These are phyloP conservation scores for Blastobotrys indianensis DNA, from an alignment of 1,139 yeast genomes.

Conservation along the genomic window DNA sequence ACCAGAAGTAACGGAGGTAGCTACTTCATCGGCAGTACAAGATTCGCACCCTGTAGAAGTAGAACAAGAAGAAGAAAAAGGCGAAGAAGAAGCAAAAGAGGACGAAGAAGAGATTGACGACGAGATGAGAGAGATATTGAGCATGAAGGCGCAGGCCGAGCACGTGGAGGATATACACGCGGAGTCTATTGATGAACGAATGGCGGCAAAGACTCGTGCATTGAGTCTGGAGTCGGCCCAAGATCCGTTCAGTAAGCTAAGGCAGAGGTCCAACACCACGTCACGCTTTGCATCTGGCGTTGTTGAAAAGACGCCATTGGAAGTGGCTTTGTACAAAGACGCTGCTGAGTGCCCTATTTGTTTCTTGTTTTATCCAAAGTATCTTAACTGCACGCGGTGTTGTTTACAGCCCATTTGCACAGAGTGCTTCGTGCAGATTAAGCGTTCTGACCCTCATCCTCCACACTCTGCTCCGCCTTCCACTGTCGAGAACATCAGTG, in stretches of 20 bases:
- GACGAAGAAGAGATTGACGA: slow-evolving; percentile 6
- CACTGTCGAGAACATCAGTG: slow-evolving; percentile 18
- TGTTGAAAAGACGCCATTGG: slow-evolving; percentile 20
- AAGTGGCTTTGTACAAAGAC: slow-evolving; percentile 51
- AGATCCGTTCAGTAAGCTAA: not conserved
- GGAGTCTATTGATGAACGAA: too few relatives aligned
- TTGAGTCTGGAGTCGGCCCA: too few relatives aligned
- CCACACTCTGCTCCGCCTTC: slow-evolving; percentile 92
- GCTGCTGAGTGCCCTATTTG: slow-evolving; percentile 92
- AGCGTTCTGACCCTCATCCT: slow-evolving; percentile 89
- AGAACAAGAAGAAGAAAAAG: not conserved
- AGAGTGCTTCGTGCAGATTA: slow-evolving; percentile 95
- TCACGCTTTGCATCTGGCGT: slow-evolving; percentile 14
- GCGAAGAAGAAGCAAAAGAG: not conserved
- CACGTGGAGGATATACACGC: slow-evolving; percentile 13
- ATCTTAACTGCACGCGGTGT: slow-evolving; percentile 78
- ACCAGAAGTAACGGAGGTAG: too few relatives aligned
- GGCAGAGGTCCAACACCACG: slow-evolving; percentile 16
- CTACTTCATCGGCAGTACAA: too few relatives aligned
- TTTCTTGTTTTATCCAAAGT: slow-evolving; percentile 75
- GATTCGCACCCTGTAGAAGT: not conserved
- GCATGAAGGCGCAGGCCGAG: slow-evolving; percentile 15
- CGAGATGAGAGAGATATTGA: slow-evolving; percentile 6
- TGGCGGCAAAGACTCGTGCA: too few relatives aligned
- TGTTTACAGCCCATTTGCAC: slow-evolving; percentile 92